Base-by-base conservation (phyloP, 345 rosid species). In the Brassica nigra region DNA sequence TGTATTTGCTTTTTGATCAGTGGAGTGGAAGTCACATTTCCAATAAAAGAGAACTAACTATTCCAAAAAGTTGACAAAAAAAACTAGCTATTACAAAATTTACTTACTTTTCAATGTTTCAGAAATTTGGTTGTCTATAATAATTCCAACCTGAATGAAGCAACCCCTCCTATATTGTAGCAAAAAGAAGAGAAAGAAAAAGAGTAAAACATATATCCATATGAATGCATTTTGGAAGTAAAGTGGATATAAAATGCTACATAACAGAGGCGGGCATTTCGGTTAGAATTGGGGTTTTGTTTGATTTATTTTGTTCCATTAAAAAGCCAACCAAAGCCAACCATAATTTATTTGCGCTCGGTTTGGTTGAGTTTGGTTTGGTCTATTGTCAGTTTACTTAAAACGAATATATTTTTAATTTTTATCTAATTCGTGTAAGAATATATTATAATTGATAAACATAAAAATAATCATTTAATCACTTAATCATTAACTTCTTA, bases 1-100 rank as follows among this genome's bases (percentile, higher is more conserved):
- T 80, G 73, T 39, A 62, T 75, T 65, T 29, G 68, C 80, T 70
- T 75, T 80, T 12, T 64, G 12, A 55, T 80, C 1, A 76, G 83
- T 80, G 80, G 80, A 74, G 82, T 79, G 66, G 78, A 79, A 79
- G 82, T 74, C 82, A 79, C 75, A 70, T 75, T 80, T 80, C 83
- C 83, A 80, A 75, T 67, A 65, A 76, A 75, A 75, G 58, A 62
- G 11, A 29, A 69, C 62, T 20, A 36, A 16, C 47, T 28, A 11
- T 72, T 66, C n/a, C 54, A 27, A 33, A 31, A 39, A 23, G 27
- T 23, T 23, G 27, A 23, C 57, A 76, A 75, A 75, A 47, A 62
- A 15, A 29, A 69, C 62, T 20, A 36, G 12, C 47, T 28, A 11
- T 72, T 66, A 23, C 54, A 27, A 33, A 31, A 39, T 58, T 54